These are phyloP conservation scores for Fusarium nygamai DNA, from an alignment of 2,329 filamentous ascomycete genomes.

Conservation along the genomic window DNA sequence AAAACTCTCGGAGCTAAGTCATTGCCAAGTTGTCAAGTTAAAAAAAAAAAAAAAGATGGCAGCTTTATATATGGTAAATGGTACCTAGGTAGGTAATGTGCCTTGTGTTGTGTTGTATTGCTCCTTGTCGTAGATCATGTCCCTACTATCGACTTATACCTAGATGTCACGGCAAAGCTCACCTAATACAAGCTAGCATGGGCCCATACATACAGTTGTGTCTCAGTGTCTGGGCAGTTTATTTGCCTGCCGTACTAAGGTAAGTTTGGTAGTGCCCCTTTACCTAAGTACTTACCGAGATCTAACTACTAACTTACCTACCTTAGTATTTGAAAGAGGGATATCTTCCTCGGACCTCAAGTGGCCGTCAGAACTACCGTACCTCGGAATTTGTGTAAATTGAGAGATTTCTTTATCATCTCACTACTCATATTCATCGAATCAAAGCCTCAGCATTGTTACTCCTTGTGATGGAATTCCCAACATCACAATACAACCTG, in stretches of 20 bases:
- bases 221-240: background rate
- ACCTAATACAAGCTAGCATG: background rate
- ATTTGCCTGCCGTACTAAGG: background rate
- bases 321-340: background rate
- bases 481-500: background rate
- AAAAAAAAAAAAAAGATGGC: too few species aligned
- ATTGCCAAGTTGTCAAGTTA: background rate
- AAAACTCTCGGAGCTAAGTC: background rate
- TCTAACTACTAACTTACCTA: background rate
- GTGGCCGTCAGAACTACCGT: slow-evolving; percentile 5
- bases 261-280: background rate
- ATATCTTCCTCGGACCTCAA: background rate
- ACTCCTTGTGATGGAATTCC: background rate
- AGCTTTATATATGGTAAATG: background rate
- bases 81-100: background rate
- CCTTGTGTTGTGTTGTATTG: background rate
- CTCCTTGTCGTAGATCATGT: background rate
- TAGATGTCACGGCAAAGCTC: background rate
- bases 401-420: background rate
- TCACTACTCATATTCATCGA: background rate
- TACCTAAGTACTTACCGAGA: background rate
- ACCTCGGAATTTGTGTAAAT: background rate
- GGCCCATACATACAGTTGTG: background rate
- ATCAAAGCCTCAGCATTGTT: background rate
- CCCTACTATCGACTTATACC: background rate